phyloP scores from a whole-genome alignment of 306 rosid species.

The Vachellia collinsii region DNA sequence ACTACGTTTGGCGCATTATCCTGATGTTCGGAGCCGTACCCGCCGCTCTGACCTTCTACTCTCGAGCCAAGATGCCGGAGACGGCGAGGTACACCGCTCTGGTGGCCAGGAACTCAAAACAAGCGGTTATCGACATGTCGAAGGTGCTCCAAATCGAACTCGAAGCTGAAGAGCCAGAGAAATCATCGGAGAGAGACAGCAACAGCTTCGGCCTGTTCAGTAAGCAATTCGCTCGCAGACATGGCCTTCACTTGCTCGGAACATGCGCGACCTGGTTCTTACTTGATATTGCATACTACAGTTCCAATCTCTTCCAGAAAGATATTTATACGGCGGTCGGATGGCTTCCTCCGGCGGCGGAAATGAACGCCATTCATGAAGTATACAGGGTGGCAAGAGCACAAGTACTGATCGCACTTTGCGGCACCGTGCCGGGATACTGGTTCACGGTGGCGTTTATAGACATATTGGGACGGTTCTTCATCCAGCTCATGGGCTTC shows the following conservation, averaged over 20 bases:
- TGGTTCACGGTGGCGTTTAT: conserved; percentile 55
- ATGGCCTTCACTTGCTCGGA: conserved; percentile 46
- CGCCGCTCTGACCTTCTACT: conserved; percentile 38
- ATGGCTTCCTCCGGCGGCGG: conserved; percentile 44
- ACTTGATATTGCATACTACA: conserved; percentile 52
- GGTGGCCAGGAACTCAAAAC: conserved; percentile 42
- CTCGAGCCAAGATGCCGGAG: conserved; percentile 47
- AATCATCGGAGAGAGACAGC: background rate
- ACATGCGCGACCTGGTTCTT: conserved; percentile 51
- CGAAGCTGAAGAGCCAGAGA: background rate
- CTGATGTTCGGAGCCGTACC: conserved; percentile 53
- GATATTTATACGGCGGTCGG: conserved; percentile 54
- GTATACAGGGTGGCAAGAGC: conserved; percentile 50
- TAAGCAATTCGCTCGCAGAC: conserved; percentile 31
- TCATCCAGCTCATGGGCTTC: conserved; percentile 50
- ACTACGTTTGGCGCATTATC: conserved; percentile 51
- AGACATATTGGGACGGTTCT: conserved; percentile 44
- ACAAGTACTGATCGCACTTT: conserved; percentile 51
- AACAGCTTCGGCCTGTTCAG: conserved; percentile 41
- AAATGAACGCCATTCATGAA: conserved; percentile 55
- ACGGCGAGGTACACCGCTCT: conserved; percentile 52
- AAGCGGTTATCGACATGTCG: conserved; percentile 50
- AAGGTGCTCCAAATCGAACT: conserved; percentile 38
- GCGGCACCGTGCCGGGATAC: conserved; percentile 56
- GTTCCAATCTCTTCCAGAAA: conserved; percentile 51